Conservation (phyloP, 768 basidiomycete genomes). For the Trametes elegans region DNA sequence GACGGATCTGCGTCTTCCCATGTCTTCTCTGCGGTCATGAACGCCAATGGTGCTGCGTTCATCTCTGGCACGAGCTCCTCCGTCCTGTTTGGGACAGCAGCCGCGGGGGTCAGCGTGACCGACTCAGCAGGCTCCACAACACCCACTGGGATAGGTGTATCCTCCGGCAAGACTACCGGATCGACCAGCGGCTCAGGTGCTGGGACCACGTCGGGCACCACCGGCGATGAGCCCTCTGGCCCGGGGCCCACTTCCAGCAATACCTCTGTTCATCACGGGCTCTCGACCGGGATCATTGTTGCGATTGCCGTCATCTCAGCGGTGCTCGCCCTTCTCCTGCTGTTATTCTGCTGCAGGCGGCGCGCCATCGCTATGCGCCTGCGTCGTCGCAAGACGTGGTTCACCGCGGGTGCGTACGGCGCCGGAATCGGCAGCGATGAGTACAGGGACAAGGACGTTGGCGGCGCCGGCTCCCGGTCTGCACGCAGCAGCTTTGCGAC, state of each 20-base stretch:
- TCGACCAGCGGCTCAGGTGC: neutral
- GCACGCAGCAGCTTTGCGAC: conserved; percentile 65
- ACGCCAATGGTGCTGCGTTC: conserved; percentile 10
- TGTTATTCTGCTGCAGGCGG: conserved; percentile 45
- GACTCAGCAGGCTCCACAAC: neutral
- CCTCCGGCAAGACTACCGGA: neutral
- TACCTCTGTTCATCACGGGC: conserved; percentile 25
- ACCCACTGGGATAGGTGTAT: neutral
- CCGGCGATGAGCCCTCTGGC: conserved; percentile 1
- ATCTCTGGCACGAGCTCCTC: conserved; percentile 10
- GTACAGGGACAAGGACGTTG: conserved; percentile 26
- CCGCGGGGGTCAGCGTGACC: neutral
- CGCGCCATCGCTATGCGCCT: conserved; percentile 43
- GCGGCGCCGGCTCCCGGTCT: conserved; percentile 18
- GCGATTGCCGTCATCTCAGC: conserved; percentile 39
- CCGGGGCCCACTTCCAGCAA: neutral
- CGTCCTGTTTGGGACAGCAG: conserved; percentile 3
- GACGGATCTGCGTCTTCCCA: too few relatives aligned
- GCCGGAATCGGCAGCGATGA: neutral
- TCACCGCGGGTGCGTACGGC: conserved; percentile 33
- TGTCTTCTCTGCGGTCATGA: neutral
- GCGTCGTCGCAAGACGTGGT: conserved; percentile 45
- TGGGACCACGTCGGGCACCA: neutral
- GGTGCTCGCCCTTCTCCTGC: conserved; percentile 32
- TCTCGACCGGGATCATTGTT: conserved; percentile 47